phyloP scores from a whole-genome alignment of 2,329 filamentous ascomycete species.

The Camptophora hylomeconis region DNA sequence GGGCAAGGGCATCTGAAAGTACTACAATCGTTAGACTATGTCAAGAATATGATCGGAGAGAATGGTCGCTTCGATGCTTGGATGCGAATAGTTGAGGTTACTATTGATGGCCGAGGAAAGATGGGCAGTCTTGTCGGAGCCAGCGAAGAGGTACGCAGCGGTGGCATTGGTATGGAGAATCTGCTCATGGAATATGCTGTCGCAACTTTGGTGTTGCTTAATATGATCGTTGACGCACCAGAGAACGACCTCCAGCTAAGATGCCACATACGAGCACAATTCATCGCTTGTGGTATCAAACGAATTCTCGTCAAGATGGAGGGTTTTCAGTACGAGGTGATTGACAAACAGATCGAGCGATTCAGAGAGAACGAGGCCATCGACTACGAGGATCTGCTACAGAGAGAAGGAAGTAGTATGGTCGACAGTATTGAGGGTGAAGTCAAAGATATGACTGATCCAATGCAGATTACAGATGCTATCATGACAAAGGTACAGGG shows the following conservation, averaged over 20 bases:
- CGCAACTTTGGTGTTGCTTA: conserved; percentile 85
- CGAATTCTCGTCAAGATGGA: conserved; percentile 94
- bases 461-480: conserved; percentile 82
- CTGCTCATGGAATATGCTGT: conserved; percentile 98
- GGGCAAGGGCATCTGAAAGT: conserved; percentile 86
- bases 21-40: conserved; percentile 79
- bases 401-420: conserved; percentile 79
- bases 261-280: conserved; percentile 89
- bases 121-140: conserved; percentile 97
- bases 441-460: conserved; percentile 83
- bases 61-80: conserved; percentile 94
- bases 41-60: conserved; percentile 77
- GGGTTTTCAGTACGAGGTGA: conserved; percentile 92
- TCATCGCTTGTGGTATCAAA: conserved; percentile 90
- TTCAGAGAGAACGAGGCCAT: conserved; percentile 92
- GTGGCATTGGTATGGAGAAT: conserved; percentile 97
- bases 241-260: conserved; percentile 80
- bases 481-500: conserved; percentile 76
- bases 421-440: conserved; percentile 79
- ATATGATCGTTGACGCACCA: conserved; percentile 88
- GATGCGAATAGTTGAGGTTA: conserved; percentile 98
- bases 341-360: conserved; percentile 93
- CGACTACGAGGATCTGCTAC: conserved; percentile 94
- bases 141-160: conserved; percentile 88
- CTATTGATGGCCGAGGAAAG: conserved; percentile 90